These are phyloP conservation scores for Gliomastix tumulicola DNA, from an alignment of 2,329 filamentous ascomycete species.

Conservation along the genomic window DNA sequence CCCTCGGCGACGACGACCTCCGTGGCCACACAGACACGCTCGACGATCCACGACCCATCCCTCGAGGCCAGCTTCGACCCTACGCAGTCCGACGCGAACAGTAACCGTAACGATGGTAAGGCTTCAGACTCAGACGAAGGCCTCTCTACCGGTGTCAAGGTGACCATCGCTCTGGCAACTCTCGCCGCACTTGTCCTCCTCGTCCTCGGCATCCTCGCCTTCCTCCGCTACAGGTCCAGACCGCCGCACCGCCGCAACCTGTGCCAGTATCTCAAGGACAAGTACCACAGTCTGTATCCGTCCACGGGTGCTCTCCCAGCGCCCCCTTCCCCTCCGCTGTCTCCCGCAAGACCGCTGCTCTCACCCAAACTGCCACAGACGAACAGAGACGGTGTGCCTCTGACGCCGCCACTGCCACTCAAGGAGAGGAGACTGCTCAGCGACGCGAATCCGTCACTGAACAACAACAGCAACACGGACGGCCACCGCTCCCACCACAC, in stretches of 20 bases:
- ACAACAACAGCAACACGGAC: too few relatives aligned
- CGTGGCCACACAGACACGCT: slow-evolving; percentile 7
- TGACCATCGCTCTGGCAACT: slow-evolving; percentile 35
- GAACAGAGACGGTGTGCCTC: slow-evolving; percentile 12
- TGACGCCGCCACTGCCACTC: slow-evolving; percentile 40
- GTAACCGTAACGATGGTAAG: too few relatives aligned
- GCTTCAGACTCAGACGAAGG: not conserved
- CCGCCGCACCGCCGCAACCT: slow-evolving; percentile 6
- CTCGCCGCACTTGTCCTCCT: slow-evolving; percentile 29
- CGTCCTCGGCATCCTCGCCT: slow-evolving; percentile 24
- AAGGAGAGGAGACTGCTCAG: slow-evolving; percentile 37
- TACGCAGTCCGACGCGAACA: slow-evolving; percentile 1
- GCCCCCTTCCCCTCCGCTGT: slow-evolving; percentile 13
- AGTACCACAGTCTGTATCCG: too few relatives aligned
- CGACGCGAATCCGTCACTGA: too few relatives aligned
- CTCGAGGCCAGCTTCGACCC: slow-evolving; percentile 8
- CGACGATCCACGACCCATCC: slow-evolving; percentile 10
- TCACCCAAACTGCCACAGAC: slow-evolving; percentile 23
- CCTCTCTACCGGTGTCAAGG: slow-evolving; percentile 25
- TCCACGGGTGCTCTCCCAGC: not conserved
- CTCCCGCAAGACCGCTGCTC: slow-evolving; percentile 33
- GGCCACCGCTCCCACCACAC: too few relatives aligned
- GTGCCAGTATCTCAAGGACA: not conserved
- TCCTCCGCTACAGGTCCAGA: slow-evolving; percentile 21
- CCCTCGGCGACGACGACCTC: slow-evolving; percentile 4